Evolutionary conservation across 352 stramenopile genomes (phyloP).

Genomic region (Pseudoperonospora humuli): DNA sequence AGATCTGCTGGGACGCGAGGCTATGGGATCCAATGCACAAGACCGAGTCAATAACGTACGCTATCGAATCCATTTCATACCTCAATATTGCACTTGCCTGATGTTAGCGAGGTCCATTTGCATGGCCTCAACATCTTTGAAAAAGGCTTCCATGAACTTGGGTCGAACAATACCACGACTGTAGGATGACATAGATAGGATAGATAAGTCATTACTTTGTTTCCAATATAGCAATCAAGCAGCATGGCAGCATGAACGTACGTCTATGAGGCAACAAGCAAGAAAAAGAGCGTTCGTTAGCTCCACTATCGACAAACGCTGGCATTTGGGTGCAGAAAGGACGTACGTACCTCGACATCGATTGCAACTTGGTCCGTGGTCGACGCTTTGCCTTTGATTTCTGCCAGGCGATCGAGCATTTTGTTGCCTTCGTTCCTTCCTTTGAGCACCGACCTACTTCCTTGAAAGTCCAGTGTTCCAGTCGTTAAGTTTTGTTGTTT

Average conservation of each 20-base stretch:
- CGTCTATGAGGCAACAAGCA: no score
- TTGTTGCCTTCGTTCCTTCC: no score
- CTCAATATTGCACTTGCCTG: conserved; percentile 24
- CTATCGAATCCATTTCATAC: not conserved
- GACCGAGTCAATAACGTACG: not conserved
- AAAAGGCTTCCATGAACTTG: conserved; percentile 94
- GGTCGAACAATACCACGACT: conserved; percentile 50
- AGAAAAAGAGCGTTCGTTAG: not conserved
- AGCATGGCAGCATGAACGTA: not conserved
- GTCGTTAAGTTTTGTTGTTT: no score
- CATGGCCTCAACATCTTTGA: conserved; percentile 92
- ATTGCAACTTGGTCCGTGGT: conserved; percentile 40
- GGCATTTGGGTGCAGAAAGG: not conserved
- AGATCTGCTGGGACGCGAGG: conserved; percentile 87
- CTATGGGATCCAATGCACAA: conserved; percentile 27
- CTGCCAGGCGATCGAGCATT: conserved; percentile 70
- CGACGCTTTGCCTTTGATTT: conserved; percentile 51
- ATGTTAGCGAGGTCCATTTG: conserved; percentile 90
- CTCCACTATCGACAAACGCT: no score
- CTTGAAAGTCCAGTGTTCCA: no score
- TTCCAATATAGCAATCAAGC: no score
- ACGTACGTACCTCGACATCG: conserved; percentile 52
- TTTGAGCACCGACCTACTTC: no score
- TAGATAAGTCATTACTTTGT: no score
- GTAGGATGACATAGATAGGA: no score